These are phyloP conservation scores for Aspergillus viridinutans DNA, from an alignment of 2,329 filamentous ascomycete genomes.

Conservation along the genomic window DNA sequence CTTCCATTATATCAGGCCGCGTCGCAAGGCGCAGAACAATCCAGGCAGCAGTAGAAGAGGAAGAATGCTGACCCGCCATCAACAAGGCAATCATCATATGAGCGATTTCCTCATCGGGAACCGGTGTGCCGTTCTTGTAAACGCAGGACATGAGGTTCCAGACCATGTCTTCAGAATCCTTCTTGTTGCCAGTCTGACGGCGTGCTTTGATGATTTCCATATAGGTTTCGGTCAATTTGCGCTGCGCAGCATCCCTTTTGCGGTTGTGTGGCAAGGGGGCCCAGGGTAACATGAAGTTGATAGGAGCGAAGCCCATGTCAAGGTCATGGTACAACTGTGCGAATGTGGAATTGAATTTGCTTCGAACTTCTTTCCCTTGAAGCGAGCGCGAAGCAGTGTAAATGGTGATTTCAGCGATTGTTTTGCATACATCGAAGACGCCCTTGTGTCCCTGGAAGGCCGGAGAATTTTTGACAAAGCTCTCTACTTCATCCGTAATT, in stretches of 20 bases:
- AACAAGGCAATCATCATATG: constrained; percentile 93
- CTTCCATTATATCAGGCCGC: constrained; percentile 73
- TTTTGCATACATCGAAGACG: constrained; percentile 65
- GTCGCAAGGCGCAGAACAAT: constrained; percentile 77
- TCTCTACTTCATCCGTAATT: constrained; percentile 69
- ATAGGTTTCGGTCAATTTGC: constrained; percentile 76
- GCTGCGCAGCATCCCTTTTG: constrained; percentile 72
- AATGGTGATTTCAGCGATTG: constrained; percentile 82
- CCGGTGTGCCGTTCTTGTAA: constrained; percentile 74
- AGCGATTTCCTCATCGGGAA: constrained; percentile 81
- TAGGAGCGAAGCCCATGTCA: constrained; percentile 81
- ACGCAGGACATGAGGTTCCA: constrained; percentile 81
- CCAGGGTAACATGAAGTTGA: constrained; percentile 91
- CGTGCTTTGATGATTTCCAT: constrained; percentile 75
- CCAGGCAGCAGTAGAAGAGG: constrained; percentile 78
- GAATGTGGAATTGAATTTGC: constrained; percentile 73
- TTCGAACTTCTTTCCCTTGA: constrained; percentile 78
- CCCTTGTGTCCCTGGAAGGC: constrained; percentile 66
- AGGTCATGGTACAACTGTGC: constrained; percentile 82
- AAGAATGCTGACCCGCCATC: constrained; percentile 89
- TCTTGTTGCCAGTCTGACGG: constrained; percentile 50
- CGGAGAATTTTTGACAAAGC: constrained; percentile 65
- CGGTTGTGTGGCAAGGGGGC: constrained; percentile 84
- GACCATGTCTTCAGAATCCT: constrained; percentile 71
- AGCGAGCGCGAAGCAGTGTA: constrained; percentile 84